These are phyloP conservation scores for Perilla frutescens DNA, from an alignment of 257 asterid species.

Conservation along the genomic window DNA sequence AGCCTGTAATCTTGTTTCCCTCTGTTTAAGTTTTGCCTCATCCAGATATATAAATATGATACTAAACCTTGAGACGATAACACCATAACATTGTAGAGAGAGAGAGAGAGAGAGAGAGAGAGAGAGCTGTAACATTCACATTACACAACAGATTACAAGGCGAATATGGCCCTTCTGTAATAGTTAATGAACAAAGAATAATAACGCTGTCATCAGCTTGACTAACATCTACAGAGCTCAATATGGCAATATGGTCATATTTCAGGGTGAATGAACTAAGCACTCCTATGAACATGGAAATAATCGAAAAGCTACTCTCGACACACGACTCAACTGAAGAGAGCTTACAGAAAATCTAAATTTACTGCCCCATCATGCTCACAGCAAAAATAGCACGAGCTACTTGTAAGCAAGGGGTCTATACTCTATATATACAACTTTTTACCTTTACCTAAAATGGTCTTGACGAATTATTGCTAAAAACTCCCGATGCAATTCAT, in stretches of 20 bases:
- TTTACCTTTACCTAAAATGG: constrained; percentile 47
- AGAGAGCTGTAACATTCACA: background rate
- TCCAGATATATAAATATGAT: too few species aligned
- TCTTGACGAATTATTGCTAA: constrained; percentile 65
- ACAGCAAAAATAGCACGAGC: background rate
- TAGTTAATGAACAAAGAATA: constrained; percentile 26
- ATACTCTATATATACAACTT: background rate
- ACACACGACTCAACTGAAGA: constrained; percentile 5
- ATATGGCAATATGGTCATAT: background rate
- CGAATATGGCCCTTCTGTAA: background rate
- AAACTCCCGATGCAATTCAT: constrained; percentile 59
- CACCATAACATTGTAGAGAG: background rate
- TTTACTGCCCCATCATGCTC: background rate
- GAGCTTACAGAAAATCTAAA: constrained; percentile 15
- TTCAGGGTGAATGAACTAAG: background rate
- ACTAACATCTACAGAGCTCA: constrained; percentile 20
- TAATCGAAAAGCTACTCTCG: background rate
- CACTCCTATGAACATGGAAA: constrained; percentile 4
- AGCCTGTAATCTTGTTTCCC: too few species aligned
- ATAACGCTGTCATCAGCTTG: background rate
- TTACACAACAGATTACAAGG: background rate
- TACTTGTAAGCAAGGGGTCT: background rate
- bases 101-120: background rate
- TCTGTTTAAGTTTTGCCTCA: too few species aligned
- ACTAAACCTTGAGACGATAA: too few species aligned